Evolutionary conservation across 176 grass and related monocot species (phyloP).

Genomic region (Lolium perenne): DNA sequence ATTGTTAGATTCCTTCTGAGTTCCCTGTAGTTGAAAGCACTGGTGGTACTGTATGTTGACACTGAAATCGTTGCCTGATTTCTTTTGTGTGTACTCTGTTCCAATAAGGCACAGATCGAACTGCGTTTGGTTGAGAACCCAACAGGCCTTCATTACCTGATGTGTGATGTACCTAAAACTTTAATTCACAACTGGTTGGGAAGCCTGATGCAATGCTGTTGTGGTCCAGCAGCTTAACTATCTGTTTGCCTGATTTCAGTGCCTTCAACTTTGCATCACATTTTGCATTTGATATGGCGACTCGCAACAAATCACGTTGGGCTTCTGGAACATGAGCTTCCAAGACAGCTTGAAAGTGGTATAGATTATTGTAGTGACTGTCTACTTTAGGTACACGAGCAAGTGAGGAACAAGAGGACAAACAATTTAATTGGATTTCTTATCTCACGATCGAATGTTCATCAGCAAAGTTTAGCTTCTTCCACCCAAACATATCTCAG

Average conservation of each 20-base stretch:
- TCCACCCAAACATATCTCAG: not conserved
- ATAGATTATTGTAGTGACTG: not conserved
- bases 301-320: not conserved
- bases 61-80: not conserved
- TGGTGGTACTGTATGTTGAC: slow-evolving; percentile 6
- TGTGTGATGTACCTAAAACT: slow-evolving; percentile 18
- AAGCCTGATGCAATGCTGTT: not conserved
- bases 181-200: not conserved
- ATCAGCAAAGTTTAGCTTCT: not conserved
- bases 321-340: not conserved
- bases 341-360: not conserved
- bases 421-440: not conserved
- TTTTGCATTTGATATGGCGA: slow-evolving; percentile 23
- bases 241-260: slow-evolving; percentile 15
- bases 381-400: not conserved
- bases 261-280: not conserved
- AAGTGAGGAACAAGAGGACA: not conserved
- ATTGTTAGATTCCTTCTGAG: not conserved
- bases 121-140: not conserved
- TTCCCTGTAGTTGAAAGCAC: slow-evolving; percentile 29
- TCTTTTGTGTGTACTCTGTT: slow-evolving; percentile 16
- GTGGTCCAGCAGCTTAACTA: not conserved
- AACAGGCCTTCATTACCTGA: not conserved
- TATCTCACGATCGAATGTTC: not conserved
- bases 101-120: slow-evolving; percentile 3